These are phyloP conservation scores for Lantana camara DNA, from an alignment of 257 asterid genomes.

Conservation along the genomic window DNA sequence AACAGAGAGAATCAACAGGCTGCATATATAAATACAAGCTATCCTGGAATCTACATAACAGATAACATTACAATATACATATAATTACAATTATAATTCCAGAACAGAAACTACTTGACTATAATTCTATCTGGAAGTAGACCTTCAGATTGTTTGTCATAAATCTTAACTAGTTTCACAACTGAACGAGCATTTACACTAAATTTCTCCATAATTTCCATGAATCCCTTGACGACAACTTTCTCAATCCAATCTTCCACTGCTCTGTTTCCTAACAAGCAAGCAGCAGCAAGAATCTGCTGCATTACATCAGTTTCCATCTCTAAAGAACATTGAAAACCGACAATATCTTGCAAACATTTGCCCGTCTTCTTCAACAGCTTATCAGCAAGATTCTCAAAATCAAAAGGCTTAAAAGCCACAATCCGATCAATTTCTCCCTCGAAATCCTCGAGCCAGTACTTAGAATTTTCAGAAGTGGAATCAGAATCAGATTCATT, in stretches of 20 bases:
- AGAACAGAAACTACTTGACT: constrained; percentile 35
- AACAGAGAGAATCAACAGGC: constrained; percentile 24
- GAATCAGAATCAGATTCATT: constrained; percentile 45
- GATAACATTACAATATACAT: constrained; percentile 23
- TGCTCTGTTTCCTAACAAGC: constrained; percentile 33
- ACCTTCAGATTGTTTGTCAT: constrained; percentile 33
- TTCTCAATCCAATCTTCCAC: constrained; percentile 69
- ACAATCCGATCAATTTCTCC: constrained; percentile 44
- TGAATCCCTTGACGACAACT: constrained; percentile 53
- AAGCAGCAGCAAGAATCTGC: constrained; percentile 67
- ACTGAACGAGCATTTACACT: constrained; percentile 50
- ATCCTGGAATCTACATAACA: constrained; percentile 33
- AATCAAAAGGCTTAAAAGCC: constrained; percentile 53
- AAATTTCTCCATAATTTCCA: constrained; percentile 56
- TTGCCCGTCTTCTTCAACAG: constrained; percentile 38
- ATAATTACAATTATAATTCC: constrained; percentile 28
- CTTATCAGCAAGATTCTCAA: constrained; percentile 41
- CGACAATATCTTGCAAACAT: constrained; percentile 40
- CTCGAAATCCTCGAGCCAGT: constrained; percentile 67
- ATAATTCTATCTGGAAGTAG: constrained; percentile 62
- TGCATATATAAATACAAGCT: constrained; percentile 16
- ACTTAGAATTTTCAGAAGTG: constrained; percentile 35
- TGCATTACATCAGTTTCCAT: constrained; percentile 55
- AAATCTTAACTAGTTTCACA: constrained; percentile 42
- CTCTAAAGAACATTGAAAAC: constrained; percentile 62